These are phyloP conservation scores for Tetracladium setigerum DNA, from an alignment of 495 filamentous ascomycete genomes.

Conservation along the genomic window DNA sequence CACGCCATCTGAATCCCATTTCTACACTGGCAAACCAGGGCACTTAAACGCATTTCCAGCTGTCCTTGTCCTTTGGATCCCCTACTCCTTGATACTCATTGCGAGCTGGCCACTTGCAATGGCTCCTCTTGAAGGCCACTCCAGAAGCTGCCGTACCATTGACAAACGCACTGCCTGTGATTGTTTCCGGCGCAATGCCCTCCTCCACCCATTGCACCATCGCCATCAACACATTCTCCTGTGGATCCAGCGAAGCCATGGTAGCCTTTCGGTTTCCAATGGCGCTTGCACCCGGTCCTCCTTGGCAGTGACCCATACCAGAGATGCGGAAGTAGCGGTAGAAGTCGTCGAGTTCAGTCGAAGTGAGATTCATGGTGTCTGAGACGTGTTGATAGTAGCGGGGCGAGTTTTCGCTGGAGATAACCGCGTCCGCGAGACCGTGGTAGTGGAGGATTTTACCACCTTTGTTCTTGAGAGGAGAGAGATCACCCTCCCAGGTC, in stretches of 20 bases:
- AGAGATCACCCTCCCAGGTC: conserved; percentile 31
- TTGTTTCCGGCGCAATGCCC: conserved; percentile 41
- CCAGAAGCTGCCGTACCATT: conserved; percentile 23
- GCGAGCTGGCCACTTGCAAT: conserved; percentile 25
- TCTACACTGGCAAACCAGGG: no score
- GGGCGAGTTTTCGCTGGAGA: conserved; percentile 25
- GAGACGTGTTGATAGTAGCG: conserved; percentile 36
- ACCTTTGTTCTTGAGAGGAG: conserved; percentile 29
- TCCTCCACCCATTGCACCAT: conserved; percentile 53
- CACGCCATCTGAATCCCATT: no score
- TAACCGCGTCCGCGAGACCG: conserved; percentile 33
- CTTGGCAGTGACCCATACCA: conserved; percentile 35
- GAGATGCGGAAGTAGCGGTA: conserved; percentile 54
- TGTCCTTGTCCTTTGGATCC: not conserved
- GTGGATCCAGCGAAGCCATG: conserved; percentile 26
- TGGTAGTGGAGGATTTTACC: conserved; percentile 32
- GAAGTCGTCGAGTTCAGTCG: conserved; percentile 43
- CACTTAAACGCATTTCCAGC: conserved; percentile 3
- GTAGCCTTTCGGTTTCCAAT: conserved; percentile 9
- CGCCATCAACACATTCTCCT: conserved; percentile 37
- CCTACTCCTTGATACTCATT: conserved; percentile 3
- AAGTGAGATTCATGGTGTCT: conserved; percentile 34
- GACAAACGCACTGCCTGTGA: conserved; percentile 43
- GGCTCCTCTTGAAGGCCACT: conserved; percentile 22
- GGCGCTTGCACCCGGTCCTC: conserved; percentile 5